Evolutionary conservation across 2,329 filamentous ascomycete genomes (phyloP).

Genomic region (Hypomyces perniciosus): DNA sequence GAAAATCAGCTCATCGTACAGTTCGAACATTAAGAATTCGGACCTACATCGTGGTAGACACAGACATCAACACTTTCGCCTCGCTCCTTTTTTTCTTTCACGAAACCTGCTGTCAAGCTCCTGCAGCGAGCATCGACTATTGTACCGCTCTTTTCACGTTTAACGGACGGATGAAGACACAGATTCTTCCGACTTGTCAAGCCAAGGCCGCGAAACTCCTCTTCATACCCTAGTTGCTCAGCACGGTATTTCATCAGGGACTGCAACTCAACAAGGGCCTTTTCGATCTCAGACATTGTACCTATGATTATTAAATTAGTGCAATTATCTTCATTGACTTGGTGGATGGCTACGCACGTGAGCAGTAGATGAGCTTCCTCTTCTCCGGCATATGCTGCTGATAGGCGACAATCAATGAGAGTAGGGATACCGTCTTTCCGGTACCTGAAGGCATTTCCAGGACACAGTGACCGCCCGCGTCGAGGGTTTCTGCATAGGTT

Average conservation of each 20-base stretch:
- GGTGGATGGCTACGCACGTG: conserved; percentile 47
- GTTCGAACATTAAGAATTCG: neutral
- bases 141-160: conserved; percentile 88
- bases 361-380: conserved; percentile 97
- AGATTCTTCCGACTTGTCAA: conserved; percentile 95
- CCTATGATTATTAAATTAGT: conserved; percentile 32
- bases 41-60: conserved; percentile 80
- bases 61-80: conserved; percentile 93
- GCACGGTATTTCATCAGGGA: conserved; percentile 91
- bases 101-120: conserved; percentile 91
- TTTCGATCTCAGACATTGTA: conserved; percentile 99
- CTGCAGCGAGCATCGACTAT: conserved; percentile 95
- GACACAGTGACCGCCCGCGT: conserved; percentile 91
- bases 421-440: conserved; percentile 90
- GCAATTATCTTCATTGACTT: neutral
- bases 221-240: conserved; percentile 79
- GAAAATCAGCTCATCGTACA: neutral
- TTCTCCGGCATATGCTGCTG: conserved; percentile 91
- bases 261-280: conserved; percentile 86
- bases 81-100: conserved; percentile 94
- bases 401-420: conserved; percentile 94
- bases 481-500: conserved; percentile 59
- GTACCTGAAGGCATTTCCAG: conserved; percentile 99
- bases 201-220: conserved; percentile 89
- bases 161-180: conserved; percentile 92